Percentiles rank a stretch among this genome's conserved stretches.
Conservation (phyloP, 2,329 filamentous ascomycete genomes). For the Aspergillus ustus region DNA sequence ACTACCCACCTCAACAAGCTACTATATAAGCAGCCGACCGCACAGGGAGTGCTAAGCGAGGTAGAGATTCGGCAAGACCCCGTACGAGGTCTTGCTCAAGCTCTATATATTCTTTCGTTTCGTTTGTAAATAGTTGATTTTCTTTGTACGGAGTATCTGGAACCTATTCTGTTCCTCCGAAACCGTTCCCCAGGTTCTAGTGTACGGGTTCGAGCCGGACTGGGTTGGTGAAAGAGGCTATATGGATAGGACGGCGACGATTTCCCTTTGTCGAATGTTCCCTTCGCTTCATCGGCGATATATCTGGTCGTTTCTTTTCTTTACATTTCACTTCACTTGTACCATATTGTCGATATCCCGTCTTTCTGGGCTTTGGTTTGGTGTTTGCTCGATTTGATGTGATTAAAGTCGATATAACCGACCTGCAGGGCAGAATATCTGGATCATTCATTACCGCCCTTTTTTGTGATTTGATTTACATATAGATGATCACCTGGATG, state of each 20-base stretch:
- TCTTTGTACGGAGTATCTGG: not conserved
- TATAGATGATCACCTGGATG: not conserved
- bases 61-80: not conserved
- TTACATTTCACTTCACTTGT: constrained; percentile 9
- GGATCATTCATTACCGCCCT: not conserved
- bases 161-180: not conserved
- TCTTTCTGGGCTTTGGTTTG: not conserved
- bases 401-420: not conserved
- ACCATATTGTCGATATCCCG: constrained; percentile 5
- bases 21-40: constrained; percentile 26
- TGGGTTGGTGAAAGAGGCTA: not conserved
- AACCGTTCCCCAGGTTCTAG: not conserved
- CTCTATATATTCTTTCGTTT: constrained; percentile 6
- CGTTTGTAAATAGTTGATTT: constrained; percentile 9
- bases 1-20: constrained; percentile 39
- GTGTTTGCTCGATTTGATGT: not conserved
- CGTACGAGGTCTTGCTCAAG: not conserved
- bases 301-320: constrained; percentile 2
- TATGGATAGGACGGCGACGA: not conserved
- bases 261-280: constrained; percentile 6
- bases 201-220: not conserved
- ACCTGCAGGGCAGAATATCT: not conserved
- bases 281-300: not conserved
- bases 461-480: not conserved
- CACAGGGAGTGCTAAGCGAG: not conserved